Evolutionary conservation across 305 asterid species (phyloP), one percentile per base, ranked within the genome.

Genomic region (Fraxinus sp.): DNA sequence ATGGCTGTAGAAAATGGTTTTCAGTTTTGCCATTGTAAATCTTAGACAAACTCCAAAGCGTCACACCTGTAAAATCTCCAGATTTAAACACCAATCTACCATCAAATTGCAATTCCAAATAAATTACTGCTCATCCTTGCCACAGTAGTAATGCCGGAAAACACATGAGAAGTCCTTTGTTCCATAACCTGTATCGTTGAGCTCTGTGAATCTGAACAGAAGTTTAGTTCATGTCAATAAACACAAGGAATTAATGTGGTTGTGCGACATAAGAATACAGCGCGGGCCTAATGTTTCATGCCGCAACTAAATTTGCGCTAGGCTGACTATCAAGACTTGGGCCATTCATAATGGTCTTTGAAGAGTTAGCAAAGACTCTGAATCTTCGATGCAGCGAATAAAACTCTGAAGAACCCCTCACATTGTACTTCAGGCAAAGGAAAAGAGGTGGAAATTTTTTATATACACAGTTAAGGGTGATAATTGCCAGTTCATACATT

Each of bases 121-220:
- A 80, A 70, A 62, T 83, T 76, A 90, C 80, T 74, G 72, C 84
- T 93, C 97, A 77, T 93, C 96, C 79, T 82, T 89, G 82, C 98
- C 98, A 30, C 83, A 81, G 82, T 89, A 94, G 82, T 93, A 92
- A 85, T 93, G 93, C 79, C 91, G 92, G 85, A 93, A 94, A 87
- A 91, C 97, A 55, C 98, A 88, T 1, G 98, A 93, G 80, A 93
- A 94, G 81, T 95, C 97, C 88, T 91, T 82, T 26, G 86, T 83
- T 70, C 73, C 95, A 36, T 90, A 89, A 14, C 94, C 97, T 62
- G 81, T 88, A 10, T 90, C 71, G 81, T 97, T 92, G 24, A 95
- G 93, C 85, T 89, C 84, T 28, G 89, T 78, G 84, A 88, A 95
- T 89, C 98, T 93, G 89, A 87, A 85, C 71, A 62, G 30, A 62